Percentiles rank a stretch among this genome's conserved stretches.
Evolutionary conservation across 306 rosid genomes (phyloP).

Genomic region (Amphicarpaea edgeworthii): DNA sequence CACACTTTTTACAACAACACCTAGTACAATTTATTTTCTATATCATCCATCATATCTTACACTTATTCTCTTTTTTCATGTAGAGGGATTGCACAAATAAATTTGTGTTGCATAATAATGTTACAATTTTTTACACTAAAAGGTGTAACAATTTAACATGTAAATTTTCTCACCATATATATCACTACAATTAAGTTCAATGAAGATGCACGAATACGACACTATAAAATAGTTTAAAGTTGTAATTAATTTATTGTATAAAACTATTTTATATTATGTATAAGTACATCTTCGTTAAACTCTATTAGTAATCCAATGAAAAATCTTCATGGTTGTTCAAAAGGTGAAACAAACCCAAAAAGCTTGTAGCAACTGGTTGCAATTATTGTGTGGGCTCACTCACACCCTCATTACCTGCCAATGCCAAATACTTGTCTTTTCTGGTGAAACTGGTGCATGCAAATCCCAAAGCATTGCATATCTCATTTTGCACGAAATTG

Average conservation of each 20-base stretch:
- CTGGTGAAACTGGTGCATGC: conserved; percentile 64
- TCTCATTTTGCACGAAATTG: conserved; percentile 64
- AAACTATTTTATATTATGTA: too few relatives aligned
- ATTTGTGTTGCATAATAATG: background rate
- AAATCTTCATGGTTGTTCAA: background rate
- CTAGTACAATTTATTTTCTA: too few relatives aligned
- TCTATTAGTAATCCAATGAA: background rate
- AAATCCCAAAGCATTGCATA: conserved; percentile 62
- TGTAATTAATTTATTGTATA: too few relatives aligned
- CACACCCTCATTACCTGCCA: conserved; percentile 71
- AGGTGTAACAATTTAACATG: background rate
- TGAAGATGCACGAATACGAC: too few relatives aligned
- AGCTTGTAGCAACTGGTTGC: background rate
- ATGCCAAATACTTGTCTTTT: conserved; percentile 66
- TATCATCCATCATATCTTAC: too few relatives aligned
- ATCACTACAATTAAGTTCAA: too few relatives aligned
- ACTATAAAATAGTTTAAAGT: too few relatives aligned
- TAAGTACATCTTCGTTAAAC: too few relatives aligned
- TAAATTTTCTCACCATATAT: background rate
- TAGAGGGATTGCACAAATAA: background rate
- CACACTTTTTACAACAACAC: too few relatives aligned
- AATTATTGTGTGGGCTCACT: background rate
- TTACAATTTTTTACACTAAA: background rate
- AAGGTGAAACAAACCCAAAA: background rate
- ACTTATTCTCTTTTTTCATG: too few relatives aligned